These are phyloP conservation scores for Hanseniaspora uvarum DNA, from an alignment of 1,139 yeast genomes.

Conservation along the genomic window DNA sequence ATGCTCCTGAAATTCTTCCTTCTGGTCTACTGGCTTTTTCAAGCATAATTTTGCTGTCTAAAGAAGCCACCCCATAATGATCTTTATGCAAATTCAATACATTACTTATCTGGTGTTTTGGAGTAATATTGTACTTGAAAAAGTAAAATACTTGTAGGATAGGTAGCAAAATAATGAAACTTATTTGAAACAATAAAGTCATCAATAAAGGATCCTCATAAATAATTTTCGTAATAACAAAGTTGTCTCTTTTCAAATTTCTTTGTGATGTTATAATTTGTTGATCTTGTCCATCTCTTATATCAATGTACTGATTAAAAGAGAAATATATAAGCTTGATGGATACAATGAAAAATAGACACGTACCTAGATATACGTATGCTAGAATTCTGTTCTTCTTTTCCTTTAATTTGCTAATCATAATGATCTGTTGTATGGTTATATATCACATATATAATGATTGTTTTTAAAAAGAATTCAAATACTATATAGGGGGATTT, in stretches of 20 bases:
- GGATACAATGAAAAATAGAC: not conserved
- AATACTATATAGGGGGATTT: not conserved
- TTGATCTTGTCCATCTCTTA: conserved; percentile 11
- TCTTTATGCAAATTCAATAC: conserved; percentile 9
- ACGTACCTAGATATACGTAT: conserved; percentile 6
- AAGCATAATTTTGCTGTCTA: not conserved
- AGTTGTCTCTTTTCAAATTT: not conserved
- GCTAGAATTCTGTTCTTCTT: not conserved
- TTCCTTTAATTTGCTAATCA: conserved; percentile 3
- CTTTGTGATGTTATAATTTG: conserved; percentile 3
- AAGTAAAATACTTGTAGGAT: conserved; percentile 13
- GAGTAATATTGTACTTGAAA: conserved; percentile 16
- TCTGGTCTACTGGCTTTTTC: not conserved
- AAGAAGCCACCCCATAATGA: not conserved
- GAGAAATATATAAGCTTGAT: conserved; percentile 14
- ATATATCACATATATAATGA: no score
- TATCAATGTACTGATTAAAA: conserved; percentile 3
- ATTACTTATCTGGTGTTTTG: conserved; percentile 12
- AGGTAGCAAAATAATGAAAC: conserved; percentile 15
- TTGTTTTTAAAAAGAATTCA: no score
- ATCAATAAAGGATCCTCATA: conserved; percentile 17
- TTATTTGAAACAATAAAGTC: conserved; percentile 16
- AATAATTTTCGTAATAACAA: conserved; percentile 7
- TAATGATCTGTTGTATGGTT: not conserved
- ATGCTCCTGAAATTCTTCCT: not conserved